Conservation (phyloP, 2,329 filamentous ascomycete species). For the Scedosporium boydii region DNA sequence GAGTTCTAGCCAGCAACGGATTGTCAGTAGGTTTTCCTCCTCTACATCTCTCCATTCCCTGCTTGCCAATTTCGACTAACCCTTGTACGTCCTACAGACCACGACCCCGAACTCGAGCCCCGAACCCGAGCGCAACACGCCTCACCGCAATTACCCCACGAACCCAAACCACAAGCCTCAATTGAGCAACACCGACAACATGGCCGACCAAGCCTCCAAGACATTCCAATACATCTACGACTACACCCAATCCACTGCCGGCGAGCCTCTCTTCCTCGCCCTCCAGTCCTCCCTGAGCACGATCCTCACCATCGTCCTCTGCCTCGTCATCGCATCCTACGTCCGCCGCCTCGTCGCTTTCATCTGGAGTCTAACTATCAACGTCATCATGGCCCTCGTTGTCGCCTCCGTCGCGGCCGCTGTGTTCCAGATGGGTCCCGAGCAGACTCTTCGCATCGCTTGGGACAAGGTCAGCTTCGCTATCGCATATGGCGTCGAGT, state of each 20-base stretch:
- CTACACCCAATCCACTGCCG: slow-evolving; percentile 9
- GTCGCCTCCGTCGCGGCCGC: slow-evolving; percentile 44
- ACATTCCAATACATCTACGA: slow-evolving; percentile 21
- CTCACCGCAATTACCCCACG: not conserved
- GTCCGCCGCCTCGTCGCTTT: slow-evolving; percentile 64
- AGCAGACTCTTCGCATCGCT: slow-evolving; percentile 26
- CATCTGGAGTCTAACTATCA: slow-evolving; percentile 60
- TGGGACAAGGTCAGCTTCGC: slow-evolving; percentile 17
- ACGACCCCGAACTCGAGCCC: not conserved
- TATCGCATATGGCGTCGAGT: slow-evolving; percentile 34
- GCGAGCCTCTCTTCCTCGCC: slow-evolving; percentile 20
- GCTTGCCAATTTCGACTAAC: not conserved
- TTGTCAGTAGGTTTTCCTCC: not conserved
- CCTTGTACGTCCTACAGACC: not conserved
- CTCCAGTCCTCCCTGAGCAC: slow-evolving; percentile 28
- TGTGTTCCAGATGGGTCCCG: slow-evolving; percentile 56
- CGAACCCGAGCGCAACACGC: not conserved
- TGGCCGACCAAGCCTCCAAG: not conserved
- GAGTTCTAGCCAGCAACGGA: no score
- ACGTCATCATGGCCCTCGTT: slow-evolving; percentile 54
- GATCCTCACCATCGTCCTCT: slow-evolving; percentile 44
- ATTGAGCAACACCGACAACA: not conserved
- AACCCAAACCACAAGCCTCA: not conserved
- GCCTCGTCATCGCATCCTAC: slow-evolving; percentile 49
- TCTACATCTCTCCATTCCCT: not conserved